Base-by-base conservation (phyloP, 306 rosid genomes). In the Quillaja saponaria region DNA sequence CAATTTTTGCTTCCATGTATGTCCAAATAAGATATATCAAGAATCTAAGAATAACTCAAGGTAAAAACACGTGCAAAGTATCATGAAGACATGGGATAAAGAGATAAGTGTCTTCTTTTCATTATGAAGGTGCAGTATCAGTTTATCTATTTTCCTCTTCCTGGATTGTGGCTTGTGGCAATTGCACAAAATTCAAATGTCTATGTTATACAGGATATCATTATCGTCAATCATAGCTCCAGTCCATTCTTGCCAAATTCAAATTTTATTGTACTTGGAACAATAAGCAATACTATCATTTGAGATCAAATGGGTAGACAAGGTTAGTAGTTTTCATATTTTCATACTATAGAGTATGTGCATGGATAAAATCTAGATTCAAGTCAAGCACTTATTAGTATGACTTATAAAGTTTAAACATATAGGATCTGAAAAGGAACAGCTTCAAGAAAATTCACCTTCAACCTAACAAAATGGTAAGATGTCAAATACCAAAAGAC, bases 141-240 rank as follows among this genome's bases (percentile, higher is more conserved):
- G 34, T 47, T 58, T 28, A 10, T 56, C 25, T 49, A 9, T 20
- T 39, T 4, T 25, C 31, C 31, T 25, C 31, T 25, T 25, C 31
- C 2, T 25, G 49, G 7, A 11, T 42, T 34, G 42, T 1, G 11
- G 34, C 51, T 19, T 25, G 55, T 31, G 25, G 55, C 14, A 49
- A 25, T 31, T 20, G 34, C 65, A 38, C 38, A 76, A 54, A 31
- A 42, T 64, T 13, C 54, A 20, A 59, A 18, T 12, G 38, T 35
- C 16, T 13, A 39, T 25, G 31, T 25, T 25, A 25, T 25, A 25
- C 2, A 19, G 13, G 19, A 50, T 3, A 19, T 12, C 14, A 21
- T 50, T 14, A 50, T 25, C 31, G 3, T 25, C 31, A 25, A 25
- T 25, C 31, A 50, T 50, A 11, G 17, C 55, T 33, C 17, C 17